Conservation (phyloP, 192 early-diverging fungal genomes). For the Coemansia sp. region DNA sequence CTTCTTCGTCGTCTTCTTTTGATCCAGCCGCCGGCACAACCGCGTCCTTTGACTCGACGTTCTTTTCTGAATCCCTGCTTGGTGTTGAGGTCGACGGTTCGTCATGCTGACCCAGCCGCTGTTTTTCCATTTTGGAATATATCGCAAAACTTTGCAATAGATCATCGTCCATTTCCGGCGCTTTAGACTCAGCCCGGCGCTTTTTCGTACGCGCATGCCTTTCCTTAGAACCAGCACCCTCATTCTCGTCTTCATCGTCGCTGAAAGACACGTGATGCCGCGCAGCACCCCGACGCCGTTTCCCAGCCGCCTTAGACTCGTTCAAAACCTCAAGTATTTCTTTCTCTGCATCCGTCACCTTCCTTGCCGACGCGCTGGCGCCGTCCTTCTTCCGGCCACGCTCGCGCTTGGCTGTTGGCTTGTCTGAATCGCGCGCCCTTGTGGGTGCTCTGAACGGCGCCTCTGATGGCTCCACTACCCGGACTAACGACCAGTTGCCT, state of each 20-base stretch:
- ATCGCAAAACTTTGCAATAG: slow-evolving; percentile 47
- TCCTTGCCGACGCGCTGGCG: slow-evolving; percentile 10
- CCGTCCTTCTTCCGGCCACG: slow-evolving; percentile 35
- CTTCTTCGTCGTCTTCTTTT: not conserved
- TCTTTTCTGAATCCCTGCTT: not conserved
- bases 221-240: not conserved
- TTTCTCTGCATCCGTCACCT: slow-evolving; percentile 29
- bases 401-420: slow-evolving; percentile 58
- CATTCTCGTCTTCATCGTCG: slow-evolving; percentile 44
- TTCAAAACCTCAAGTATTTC: slow-evolving; percentile 47
- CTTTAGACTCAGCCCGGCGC: slow-evolving; percentile 20
- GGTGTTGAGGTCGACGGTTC: not conserved
- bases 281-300: slow-evolving; percentile 9
- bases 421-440: slow-evolving; percentile 19
- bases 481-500: slow-evolving; percentile 61
- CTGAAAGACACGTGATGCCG: slow-evolving; percentile 52
- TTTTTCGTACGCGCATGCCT: slow-evolving; percentile 27
- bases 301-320: slow-evolving; percentile 19
- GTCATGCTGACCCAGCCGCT: slow-evolving; percentile 19
- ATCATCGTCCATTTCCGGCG: slow-evolving; percentile 31
- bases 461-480: slow-evolving; percentile 9
- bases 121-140: slow-evolving; percentile 38
- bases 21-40: slow-evolving; percentile 12
- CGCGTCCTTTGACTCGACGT: slow-evolving; percentile 9
- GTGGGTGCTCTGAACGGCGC: slow-evolving; percentile 33